These are phyloP conservation scores for Lentinula lateritia DNA, from an alignment of 768 basidiomycete species.

Conservation along the genomic window DNA sequence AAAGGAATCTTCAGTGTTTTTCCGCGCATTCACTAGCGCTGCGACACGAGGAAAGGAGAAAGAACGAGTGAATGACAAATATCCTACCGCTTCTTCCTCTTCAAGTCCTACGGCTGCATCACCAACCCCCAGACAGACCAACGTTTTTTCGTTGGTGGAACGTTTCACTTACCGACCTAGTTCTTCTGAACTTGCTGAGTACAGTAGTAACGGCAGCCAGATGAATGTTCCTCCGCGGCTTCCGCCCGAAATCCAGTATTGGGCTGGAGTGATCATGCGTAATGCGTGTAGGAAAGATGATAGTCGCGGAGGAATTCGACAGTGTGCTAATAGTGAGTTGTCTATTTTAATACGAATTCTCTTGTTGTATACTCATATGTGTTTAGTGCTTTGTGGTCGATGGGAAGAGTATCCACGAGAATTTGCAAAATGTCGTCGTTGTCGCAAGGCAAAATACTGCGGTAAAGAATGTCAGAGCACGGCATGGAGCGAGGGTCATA, in stretches of 20 bases:
- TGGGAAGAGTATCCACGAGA: constrained; percentile 93
- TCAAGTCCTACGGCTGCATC: constrained; percentile 17
- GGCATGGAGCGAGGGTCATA: constrained; percentile 94
- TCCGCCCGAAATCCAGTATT: constrained; percentile 92
- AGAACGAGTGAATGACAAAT: constrained; percentile 19
- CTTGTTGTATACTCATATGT: background rate
- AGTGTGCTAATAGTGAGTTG: constrained; percentile 90
- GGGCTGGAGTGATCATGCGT: constrained; percentile 99
- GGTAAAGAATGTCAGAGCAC: constrained; percentile 96
- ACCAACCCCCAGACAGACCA: constrained; percentile 52
- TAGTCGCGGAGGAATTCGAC: constrained; percentile 83
- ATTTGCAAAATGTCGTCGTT: constrained; percentile 95
- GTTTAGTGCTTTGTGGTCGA: constrained; percentile 82
- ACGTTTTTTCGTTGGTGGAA: constrained; percentile 95
- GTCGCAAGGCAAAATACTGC: constrained; percentile 97
- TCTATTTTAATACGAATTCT: background rate
- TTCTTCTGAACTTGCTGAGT: constrained; percentile 68
- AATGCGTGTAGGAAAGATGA: constrained; percentile 99
- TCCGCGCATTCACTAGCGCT: constrained; percentile 38
- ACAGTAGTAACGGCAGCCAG: constrained; percentile 28
- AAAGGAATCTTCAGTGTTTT: constrained; percentile 24
- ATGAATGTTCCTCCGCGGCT: constrained; percentile 43
- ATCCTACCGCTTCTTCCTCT: background rate
- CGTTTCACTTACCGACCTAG: constrained; percentile 94
- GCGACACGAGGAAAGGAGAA: constrained; percentile 46